Evolutionary conservation across 352 stramenopile species (phyloP).

Genomic region (Phytophthora palmivora): DNA sequence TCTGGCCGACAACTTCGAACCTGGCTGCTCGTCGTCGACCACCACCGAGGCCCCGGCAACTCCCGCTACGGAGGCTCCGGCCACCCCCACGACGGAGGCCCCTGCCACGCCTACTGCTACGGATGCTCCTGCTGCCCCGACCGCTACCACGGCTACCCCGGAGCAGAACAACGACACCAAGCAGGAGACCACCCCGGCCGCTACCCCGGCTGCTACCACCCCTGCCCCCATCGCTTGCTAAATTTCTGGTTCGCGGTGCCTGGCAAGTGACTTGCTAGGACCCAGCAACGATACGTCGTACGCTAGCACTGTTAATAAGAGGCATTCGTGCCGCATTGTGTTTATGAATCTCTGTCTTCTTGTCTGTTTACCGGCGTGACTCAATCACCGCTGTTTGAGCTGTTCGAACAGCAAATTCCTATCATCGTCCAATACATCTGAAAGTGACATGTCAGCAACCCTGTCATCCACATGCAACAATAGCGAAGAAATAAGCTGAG

Average conservation of each 20-base stretch:
- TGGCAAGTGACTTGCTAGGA: conserved; percentile 27
- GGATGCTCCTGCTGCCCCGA: background rate
- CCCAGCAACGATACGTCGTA: conserved; percentile 23
- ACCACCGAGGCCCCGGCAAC: conserved; percentile 16
- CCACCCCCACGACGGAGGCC: conserved; percentile 1
- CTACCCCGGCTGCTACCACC: conserved; percentile 8
- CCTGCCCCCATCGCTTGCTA: conserved; percentile 32
- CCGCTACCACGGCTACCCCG: conserved; percentile 13
- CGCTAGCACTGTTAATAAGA: conserved; percentile 33
- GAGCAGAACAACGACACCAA: background rate
- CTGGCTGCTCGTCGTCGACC: conserved; percentile 28
- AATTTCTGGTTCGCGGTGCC: conserved; percentile 17
- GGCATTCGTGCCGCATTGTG: conserved; percentile 24
- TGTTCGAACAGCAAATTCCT: no score
- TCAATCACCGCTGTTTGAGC: no score
- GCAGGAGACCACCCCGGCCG: background rate
- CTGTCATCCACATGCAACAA: no score
- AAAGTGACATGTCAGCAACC: no score
- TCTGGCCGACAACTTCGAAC: conserved; percentile 42
- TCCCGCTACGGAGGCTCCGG: conserved; percentile 11
- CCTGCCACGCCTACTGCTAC: background rate
- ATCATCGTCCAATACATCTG: no score
- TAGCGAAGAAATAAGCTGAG: no score
- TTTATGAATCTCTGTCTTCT: conserved; percentile 17
- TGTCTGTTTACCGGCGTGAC: no score